Conservation (phyloP, 2,329 filamentous ascomycete species). For the Dothideomycetes sp. region DNA sequence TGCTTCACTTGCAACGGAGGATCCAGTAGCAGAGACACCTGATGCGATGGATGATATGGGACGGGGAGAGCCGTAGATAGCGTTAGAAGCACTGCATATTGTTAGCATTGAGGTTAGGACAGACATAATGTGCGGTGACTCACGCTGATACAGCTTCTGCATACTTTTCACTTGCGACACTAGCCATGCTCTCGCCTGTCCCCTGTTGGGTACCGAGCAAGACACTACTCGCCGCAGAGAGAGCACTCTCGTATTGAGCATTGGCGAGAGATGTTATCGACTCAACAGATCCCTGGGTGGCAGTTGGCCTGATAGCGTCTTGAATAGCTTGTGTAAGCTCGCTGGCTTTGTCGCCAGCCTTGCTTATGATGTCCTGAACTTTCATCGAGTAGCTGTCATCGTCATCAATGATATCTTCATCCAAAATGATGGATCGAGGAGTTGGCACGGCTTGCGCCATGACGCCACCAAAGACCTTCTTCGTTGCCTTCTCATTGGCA, state of each 20-base stretch:
- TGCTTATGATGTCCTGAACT: constrained; percentile 39
- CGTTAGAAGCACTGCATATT: constrained; percentile 37
- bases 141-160: constrained; percentile 46
- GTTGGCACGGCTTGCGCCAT: constrained; percentile 40
- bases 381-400: constrained; percentile 38
- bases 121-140: constrained; percentile 16
- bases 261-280: constrained; percentile 42
- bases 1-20: constrained; percentile 10
- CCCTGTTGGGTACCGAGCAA: constrained; percentile 40
- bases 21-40: constrained; percentile 22
- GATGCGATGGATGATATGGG: constrained; percentile 25
- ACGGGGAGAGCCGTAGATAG: constrained; percentile 42
- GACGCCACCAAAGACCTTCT: constrained; percentile 43
- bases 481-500: constrained; percentile 12
- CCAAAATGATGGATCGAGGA: constrained; percentile 37
- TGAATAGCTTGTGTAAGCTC: constrained; percentile 45
- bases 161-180: constrained; percentile 43
- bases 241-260: constrained; percentile 45
- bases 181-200: constrained; percentile 33
- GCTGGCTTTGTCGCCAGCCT: constrained; percentile 41
- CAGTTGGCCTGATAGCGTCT: constrained; percentile 39
- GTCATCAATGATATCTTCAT: constrained; percentile 33
- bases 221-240: constrained; percentile 45
- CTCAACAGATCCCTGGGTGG: constrained; percentile 35
- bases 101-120: constrained; percentile 9